These are phyloP conservation scores for Pittosporum tobira DNA, from an alignment of 129 eudicot species.

Conservation along the genomic window DNA sequence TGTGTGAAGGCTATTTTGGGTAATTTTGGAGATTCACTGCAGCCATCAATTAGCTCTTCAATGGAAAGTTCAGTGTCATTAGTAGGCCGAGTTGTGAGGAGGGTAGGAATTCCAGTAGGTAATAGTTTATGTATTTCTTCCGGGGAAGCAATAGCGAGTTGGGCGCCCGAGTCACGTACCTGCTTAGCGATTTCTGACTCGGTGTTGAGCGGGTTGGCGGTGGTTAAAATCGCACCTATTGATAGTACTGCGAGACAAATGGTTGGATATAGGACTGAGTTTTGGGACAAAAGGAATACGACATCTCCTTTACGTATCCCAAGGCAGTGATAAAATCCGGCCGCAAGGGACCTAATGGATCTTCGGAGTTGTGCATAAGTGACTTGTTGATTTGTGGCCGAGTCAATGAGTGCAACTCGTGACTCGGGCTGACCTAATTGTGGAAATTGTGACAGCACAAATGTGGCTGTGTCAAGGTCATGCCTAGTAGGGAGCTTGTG, in stretches of 20 bases:
- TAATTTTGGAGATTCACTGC: constrained; percentile 40
- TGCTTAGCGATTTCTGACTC: constrained; percentile 54
- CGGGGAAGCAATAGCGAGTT: constrained; percentile 46
- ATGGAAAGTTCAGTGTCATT: constrained; percentile 34
- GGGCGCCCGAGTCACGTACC: constrained; percentile 58
- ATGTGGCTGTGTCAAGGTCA: constrained; percentile 51
- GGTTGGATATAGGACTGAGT: constrained; percentile 50
- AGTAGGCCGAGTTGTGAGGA: constrained; percentile 33
- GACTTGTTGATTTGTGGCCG: constrained; percentile 28
- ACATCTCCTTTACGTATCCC: constrained; percentile 64
- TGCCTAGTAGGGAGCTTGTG: constrained; percentile 34
- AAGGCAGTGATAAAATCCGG: constrained; percentile 50
- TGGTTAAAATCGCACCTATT: constrained; percentile 57
- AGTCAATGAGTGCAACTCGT: constrained; percentile 49
- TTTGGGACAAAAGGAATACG: constrained; percentile 52
- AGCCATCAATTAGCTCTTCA: constrained; percentile 41
- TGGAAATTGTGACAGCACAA: constrained; percentile 53
- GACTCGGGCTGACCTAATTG: constrained; percentile 28
- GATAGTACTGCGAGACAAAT: constrained; percentile 63
- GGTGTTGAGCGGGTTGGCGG: constrained; percentile 75
- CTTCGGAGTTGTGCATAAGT: constrained; percentile 47
- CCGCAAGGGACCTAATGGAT: constrained; percentile 46
- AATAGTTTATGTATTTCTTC: constrained; percentile 35
- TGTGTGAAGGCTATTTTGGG: constrained; percentile 33
- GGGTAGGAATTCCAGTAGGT: constrained; percentile 35